A percentile compares a stretch with the other conserved stretches of the same genome.
Evolutionary conservation across 2,329 filamentous ascomycete species (phyloP).

Genomic region (Lomentospora prolificans): DNA sequence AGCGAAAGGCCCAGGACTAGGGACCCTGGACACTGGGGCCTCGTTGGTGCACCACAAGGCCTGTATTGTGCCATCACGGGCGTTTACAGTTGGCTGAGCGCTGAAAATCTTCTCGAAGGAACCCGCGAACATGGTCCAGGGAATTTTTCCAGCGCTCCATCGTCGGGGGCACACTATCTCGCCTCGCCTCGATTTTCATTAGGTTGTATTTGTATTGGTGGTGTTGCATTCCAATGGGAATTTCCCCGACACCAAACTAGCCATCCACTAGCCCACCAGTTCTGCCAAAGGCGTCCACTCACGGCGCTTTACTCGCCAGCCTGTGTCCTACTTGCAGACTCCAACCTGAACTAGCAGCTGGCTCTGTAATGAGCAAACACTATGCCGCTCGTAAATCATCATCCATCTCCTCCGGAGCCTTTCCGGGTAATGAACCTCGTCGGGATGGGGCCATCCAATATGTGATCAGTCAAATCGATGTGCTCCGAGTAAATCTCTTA

Average conservation of each 20-base stretch:
- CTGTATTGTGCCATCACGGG: constrained; percentile 3
- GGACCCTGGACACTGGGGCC: neutral
- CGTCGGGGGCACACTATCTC: neutral
- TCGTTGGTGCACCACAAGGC: neutral
- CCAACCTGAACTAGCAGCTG: no score
- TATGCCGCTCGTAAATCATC: neutral
- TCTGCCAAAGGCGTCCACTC: neutral
- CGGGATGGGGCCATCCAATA: no score
- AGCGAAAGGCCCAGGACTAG: neutral
- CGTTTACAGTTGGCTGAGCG: neutral
- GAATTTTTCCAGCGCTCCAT: neutral
- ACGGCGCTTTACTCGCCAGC: neutral
- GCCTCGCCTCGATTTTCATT: neutral
- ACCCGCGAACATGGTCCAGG: constrained; percentile 5
- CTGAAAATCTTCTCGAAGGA: constrained; percentile 8
- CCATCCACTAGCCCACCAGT: neutral
- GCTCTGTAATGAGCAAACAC: neutral
- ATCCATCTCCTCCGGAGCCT: neutral
- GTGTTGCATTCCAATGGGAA: neutral
- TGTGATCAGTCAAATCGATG: neutral
- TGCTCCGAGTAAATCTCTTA: neutral
- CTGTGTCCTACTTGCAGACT: no score
- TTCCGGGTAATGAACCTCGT: neutral
- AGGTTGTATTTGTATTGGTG: neutral
- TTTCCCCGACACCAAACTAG: neutral